Evolutionary conservation across 345 rosid species (phyloP).

Genomic region (Syzygium aqueum): DNA sequence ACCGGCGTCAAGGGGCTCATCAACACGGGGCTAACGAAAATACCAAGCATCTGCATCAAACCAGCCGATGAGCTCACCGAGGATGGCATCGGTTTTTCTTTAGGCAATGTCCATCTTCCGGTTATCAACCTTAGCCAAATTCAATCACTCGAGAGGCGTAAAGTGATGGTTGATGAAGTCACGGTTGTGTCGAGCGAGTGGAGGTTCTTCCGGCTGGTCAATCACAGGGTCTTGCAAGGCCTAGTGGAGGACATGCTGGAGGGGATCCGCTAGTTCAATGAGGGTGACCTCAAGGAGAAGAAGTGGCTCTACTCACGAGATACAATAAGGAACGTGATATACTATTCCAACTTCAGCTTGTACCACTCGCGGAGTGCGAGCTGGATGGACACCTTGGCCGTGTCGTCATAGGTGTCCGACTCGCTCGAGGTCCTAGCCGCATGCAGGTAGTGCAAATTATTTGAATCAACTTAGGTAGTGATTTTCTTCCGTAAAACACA

Average conservation of each 20-base stretch:
- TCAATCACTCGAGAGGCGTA: too few species aligned
- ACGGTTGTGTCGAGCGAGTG: background rate
- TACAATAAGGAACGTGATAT: background rate
- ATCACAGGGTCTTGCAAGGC: slow-evolving; percentile 4
- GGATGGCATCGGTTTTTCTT: background rate
- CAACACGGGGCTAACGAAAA: background rate
- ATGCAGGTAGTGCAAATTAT: slow-evolving; percentile 1
- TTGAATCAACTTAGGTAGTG: background rate
- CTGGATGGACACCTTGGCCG: slow-evolving; percentile 16
- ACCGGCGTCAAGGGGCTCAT: background rate
- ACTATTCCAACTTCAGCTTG: slow-evolving; percentile 7
- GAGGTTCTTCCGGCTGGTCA: slow-evolving; percentile 9
- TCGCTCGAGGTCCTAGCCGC: slow-evolving; percentile 3
- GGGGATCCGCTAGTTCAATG: background rate
- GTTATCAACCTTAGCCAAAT: background rate
- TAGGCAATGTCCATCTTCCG: background rate
- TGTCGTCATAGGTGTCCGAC: slow-evolving; percentile 1
- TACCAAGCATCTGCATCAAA: background rate
- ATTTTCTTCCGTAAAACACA: too few species aligned
- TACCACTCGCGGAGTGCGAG: slow-evolving; percentile 3
- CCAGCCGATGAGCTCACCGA: background rate
- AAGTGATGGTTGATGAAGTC: background rate
- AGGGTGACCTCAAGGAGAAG: background rate
- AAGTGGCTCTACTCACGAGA: background rate
- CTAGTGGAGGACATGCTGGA: background rate